These are phyloP conservation scores for Puccinia hordei DNA, from an alignment of 1,284 basidiomycete genomes.

Conservation along the genomic window DNA sequence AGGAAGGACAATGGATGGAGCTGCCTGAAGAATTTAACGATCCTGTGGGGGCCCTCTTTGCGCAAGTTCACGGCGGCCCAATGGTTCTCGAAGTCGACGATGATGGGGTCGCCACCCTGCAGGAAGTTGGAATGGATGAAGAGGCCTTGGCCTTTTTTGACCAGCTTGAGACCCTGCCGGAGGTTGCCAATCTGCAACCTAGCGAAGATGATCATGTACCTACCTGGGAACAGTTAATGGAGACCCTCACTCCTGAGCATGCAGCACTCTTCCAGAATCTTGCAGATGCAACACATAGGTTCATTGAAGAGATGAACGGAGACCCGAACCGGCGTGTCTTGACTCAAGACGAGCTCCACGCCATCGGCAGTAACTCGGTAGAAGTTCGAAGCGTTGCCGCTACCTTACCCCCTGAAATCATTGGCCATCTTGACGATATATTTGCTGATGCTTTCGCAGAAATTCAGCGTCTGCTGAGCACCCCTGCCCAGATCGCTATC, in stretches of 20 bases:
- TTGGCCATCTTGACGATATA: background rate
- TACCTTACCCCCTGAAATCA: background rate
- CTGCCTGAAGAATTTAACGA: background rate
- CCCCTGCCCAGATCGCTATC: background rate
- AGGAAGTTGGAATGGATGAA: background rate
- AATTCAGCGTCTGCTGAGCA: background rate
- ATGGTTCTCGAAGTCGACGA: background rate
- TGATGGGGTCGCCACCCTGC: background rate
- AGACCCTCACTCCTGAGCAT: background rate
- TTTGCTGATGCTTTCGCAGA: background rate
- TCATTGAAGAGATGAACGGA: background rate
- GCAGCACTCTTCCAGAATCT: background rate
- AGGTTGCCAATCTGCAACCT: background rate
- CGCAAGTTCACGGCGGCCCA: background rate
- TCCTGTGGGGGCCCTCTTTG: background rate
- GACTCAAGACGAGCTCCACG: background rate
- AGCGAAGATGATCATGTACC: background rate
- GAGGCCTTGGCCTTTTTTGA: too few species aligned
- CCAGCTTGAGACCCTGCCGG: background rate
- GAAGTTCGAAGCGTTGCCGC: background rate
- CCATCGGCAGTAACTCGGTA: background rate
- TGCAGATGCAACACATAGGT: background rate
- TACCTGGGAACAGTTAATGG: background rate
- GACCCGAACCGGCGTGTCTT: background rate
- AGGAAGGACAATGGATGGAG: background rate